A percentile compares a stretch with the other conserved stretches of the same genome.
Conservation (phyloP, 1,284 basidiomycete species). For the Ceratobasidium sp. region DNA sequence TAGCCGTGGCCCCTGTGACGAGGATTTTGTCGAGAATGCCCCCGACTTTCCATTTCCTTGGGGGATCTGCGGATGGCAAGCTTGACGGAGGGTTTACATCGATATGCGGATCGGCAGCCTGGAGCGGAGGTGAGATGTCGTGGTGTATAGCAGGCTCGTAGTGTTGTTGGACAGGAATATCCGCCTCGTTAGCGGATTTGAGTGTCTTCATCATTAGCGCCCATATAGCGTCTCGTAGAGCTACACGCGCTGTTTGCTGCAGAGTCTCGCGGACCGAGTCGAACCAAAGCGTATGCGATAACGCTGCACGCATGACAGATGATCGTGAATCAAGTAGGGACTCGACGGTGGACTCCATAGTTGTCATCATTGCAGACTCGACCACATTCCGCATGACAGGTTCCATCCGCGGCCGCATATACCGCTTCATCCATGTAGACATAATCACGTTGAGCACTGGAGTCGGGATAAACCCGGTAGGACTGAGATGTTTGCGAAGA, state of each 20-base stretch:
- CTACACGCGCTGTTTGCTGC: neutral
- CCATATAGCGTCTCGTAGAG: slow-evolving; percentile 12
- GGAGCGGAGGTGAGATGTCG: no score
- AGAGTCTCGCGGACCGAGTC: neutral
- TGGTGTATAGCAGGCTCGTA: neutral
- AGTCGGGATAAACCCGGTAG: neutral
- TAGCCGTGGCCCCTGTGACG: slow-evolving; percentile 14
- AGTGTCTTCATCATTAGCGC: slow-evolving; percentile 13
- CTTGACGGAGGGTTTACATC: neutral
- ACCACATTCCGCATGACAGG: slow-evolving; percentile 1
- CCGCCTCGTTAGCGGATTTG: neutral
- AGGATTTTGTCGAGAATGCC: neutral
- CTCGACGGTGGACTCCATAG: slow-evolving; percentile 2
- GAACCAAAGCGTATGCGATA: slow-evolving; percentile 10
- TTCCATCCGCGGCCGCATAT: slow-evolving; percentile 13
- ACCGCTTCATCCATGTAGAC: neutral
- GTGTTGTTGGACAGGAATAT: slow-evolving; percentile 15
- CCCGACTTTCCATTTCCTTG: slow-evolving; percentile 13
- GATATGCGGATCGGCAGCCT: neutral
- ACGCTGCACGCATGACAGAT: slow-evolving; percentile 11
- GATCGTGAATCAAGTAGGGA: slow-evolving; percentile 10
- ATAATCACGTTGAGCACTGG: neutral
- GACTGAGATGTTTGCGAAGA: slow-evolving; percentile 7
- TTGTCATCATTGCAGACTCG: slow-evolving; percentile 5
- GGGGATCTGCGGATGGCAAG: neutral